A percentile compares a stretch with the other conserved stretches of the same genome.
These are phyloP conservation scores for Podosphaera fusca DNA, from an alignment of 2,329 filamentous ascomycete genomes.

Conservation along the genomic window DNA sequence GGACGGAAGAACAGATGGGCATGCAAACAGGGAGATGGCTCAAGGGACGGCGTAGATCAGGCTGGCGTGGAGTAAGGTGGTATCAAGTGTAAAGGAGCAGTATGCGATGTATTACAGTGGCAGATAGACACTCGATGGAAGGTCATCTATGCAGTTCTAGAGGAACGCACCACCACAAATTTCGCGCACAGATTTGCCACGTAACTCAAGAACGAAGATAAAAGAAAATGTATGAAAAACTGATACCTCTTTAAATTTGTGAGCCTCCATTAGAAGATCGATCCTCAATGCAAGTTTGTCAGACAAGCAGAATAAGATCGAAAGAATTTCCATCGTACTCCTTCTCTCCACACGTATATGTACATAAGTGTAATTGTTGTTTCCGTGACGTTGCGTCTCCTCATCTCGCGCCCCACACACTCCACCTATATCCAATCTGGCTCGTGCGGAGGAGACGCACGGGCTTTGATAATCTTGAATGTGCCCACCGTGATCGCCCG, in stretches of 20 bases:
- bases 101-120: not conserved
- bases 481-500: not conserved
- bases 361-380: too few species aligned
- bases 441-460: too few species aligned
- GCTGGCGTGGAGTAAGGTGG: not conserved
- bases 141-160: not conserved
- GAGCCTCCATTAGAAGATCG: not conserved
- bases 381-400: too few species aligned
- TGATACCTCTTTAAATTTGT: not conserved
- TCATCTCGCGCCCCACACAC: too few species aligned
- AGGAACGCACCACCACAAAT: too few species aligned
- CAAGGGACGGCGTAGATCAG: not conserved
- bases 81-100: not conserved
- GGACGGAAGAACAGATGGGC: too few species aligned
- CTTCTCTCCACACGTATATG: too few species aligned
- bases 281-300: not conserved
- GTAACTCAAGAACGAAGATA: not conserved
- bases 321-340: not conserved
- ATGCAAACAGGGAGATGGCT: not conserved
- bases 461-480: too few species aligned
- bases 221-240: not conserved
- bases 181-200: too few species aligned
- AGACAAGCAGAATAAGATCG: not conserved
- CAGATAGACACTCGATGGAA: not conserved
- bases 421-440: too few species aligned